Base-by-base conservation (phyloP, 768 basidiomycete genomes). In the Termitomyces eurrhizus region DNA sequence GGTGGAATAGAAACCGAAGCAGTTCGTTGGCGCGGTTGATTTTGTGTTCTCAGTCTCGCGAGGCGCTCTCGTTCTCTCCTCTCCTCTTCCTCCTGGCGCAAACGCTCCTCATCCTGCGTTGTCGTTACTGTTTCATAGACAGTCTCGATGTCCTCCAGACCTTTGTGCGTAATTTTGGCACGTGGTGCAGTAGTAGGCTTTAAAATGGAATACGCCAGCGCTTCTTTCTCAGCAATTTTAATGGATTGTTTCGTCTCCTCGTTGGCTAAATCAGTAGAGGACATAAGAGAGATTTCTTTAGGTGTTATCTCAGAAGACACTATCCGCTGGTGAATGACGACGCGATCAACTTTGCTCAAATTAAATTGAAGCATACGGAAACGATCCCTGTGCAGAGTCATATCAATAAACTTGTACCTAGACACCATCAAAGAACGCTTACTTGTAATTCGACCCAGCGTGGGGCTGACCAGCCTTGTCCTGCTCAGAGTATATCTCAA, bases 291-390 rank as follows among this genome's bases (percentile, higher is more conserved):
- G 56, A 96, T 84, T 63, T 88, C 87, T 68, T 81, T 81, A 7
- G 92, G 83, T 52, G 85, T 75, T 48, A 95, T 84, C 59, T 78
- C 78, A 37, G 80, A 80, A 24, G 82, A 83, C 37, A 85, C 86
- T 69, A 96, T 92, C 65, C 89, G 86, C 67, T 82, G 84, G 72
- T 94, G 92, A 65, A 96, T 83, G 62, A 80, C 78, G 59, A 86
- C 83, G 68, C 92, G 89, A 68, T 95, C 93, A 68, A 78, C 75
- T 75, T 94, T 87, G 77, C 82, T 89, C 68, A 96, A 75, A 75
- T 96, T 96, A 76, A 93, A 96, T 60, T 84, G 85, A 54, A 95
- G 80, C 82, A 88, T 95, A 61, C 93, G 86, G 77, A 94, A 95
- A 68, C 92, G 92, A 74, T 93, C 90, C 79, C 92, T 94, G 62